These are phyloP conservation scores for Royoungia palumana DNA, from an alignment of 768 basidiomycete species.

Conservation along the genomic window DNA sequence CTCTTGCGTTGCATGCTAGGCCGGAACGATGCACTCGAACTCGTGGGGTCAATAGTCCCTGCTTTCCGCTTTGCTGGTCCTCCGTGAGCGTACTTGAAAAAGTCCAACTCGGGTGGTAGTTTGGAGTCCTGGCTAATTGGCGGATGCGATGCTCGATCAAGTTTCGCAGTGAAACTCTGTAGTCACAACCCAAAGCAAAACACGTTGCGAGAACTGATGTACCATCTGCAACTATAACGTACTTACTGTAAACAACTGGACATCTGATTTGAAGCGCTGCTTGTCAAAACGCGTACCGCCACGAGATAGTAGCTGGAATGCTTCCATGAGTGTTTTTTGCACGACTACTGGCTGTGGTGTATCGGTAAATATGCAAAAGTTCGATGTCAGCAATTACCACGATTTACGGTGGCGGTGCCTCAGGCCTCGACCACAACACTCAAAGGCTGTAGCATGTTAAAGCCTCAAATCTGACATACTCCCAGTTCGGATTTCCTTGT, in stretches of 20 bases:
- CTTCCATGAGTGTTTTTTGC: constrained; percentile 53
- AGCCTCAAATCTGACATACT: no score
- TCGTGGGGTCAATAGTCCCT: constrained; percentile 13
- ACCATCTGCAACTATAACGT: not conserved
- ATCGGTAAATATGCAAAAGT: no score
- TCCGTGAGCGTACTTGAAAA: constrained; percentile 82
- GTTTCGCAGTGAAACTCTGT: constrained; percentile 25
- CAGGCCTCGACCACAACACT: no score
- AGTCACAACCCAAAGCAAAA: not conserved
- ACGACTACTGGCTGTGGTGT: not conserved
- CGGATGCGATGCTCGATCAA: constrained; percentile 18
- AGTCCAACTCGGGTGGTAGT: constrained; percentile 80
- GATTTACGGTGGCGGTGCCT: no score
- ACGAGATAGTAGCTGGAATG: constrained; percentile 85
- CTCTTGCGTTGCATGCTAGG: constrained; percentile 24
- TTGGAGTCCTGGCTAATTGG: constrained; percentile 37
- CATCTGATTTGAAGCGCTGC: constrained; percentile 63
- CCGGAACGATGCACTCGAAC: constrained; percentile 8
- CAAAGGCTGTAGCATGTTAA: no score
- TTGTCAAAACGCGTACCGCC: constrained; percentile 86
- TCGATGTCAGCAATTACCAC: no score
- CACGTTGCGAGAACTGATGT: not conserved
- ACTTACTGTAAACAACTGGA: constrained; percentile 65
- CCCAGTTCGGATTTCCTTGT: no score
- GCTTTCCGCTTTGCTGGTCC: constrained; percentile 52